A percentile compares a stretch with the other conserved stretches of the same genome.
These are phyloP conservation scores for Mycena olivaceomarginata DNA, from an alignment of 768 basidiomycete genomes.

Conservation along the genomic window DNA sequence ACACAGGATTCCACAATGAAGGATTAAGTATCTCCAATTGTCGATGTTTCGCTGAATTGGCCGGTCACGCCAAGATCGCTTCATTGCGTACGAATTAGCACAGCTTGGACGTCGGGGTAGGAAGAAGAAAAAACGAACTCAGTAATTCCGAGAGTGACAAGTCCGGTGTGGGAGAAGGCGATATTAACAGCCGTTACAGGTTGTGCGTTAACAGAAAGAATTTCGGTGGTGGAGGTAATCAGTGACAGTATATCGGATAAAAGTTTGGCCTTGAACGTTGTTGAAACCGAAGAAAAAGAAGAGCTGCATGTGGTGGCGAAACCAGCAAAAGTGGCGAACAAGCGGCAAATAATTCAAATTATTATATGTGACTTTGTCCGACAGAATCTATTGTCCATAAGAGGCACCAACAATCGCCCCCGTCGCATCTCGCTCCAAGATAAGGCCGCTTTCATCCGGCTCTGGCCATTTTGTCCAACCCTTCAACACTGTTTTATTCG, in stretches of 20 bases:
- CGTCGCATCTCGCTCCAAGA: too few species aligned
- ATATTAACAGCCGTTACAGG: constrained; percentile 50
- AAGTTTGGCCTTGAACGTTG: constrained; percentile 45
- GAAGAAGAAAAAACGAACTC: constrained; percentile 21
- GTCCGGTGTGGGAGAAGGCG: constrained; percentile 47
- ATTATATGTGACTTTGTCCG: too few species aligned
- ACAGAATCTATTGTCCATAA: too few species aligned
- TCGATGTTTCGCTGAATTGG: constrained; percentile 29
- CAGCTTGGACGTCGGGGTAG: neutral
- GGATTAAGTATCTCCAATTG: constrained; percentile 41
- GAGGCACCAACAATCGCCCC: too few species aligned
- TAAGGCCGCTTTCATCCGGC: too few species aligned
- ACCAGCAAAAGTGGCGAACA: too few species aligned
- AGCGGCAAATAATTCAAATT: neutral
- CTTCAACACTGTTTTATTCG: too few species aligned
- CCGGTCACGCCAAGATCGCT: constrained; percentile 39
- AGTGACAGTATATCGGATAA: constrained; percentile 43
- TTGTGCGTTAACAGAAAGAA: constrained; percentile 43
- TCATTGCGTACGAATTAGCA: neutral
- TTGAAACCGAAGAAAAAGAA: constrained; percentile 48
- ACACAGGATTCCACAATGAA: constrained; percentile 44
- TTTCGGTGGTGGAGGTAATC: constrained; percentile 47
- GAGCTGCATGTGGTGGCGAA: neutral
- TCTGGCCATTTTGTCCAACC: too few species aligned
- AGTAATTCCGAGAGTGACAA: constrained; percentile 41